Percentiles rank a stretch among this genome's conserved stretches.
phyloP scores from a whole-genome alignment of 2,329 filamentous ascomycete species.

The Colletotrichum endophyticum region DNA sequence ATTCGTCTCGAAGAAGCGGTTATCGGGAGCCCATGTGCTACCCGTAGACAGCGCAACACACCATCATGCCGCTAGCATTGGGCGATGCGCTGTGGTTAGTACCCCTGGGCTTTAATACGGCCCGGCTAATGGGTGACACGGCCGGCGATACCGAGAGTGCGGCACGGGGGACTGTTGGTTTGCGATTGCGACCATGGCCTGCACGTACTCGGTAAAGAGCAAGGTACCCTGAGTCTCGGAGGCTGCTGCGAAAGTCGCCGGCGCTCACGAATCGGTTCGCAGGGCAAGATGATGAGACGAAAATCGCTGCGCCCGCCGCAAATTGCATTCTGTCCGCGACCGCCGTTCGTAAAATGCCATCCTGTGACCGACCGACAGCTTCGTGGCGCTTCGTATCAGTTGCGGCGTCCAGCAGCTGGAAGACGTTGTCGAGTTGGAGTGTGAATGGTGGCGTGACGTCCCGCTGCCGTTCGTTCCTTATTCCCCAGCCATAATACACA shows the following conservation, averaged over 20 bases:
- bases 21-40: background rate
- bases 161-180: background rate
- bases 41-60: background rate
- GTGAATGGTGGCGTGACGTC: background rate
- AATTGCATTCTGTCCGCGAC: background rate
- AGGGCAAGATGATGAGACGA: background rate
- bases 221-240: background rate
- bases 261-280: background rate
- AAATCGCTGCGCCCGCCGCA: background rate
- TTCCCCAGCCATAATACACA: background rate
- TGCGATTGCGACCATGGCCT: background rate
- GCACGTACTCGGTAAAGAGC: background rate
- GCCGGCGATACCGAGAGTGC: conserved; percentile 2
- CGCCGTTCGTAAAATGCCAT: background rate
- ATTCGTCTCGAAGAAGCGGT: background rate
- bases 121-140: background rate
- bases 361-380: background rate
- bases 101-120: background rate
- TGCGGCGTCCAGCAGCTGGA: background rate
- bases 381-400: background rate
- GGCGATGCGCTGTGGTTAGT: background rate
- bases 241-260: background rate
- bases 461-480: background rate
- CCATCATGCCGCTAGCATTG: background rate
- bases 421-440: background rate